phyloP scores from a whole-genome alignment of 225 moss, liverwort and hornwort genomes.

The Takakia lepidozioides region DNA sequence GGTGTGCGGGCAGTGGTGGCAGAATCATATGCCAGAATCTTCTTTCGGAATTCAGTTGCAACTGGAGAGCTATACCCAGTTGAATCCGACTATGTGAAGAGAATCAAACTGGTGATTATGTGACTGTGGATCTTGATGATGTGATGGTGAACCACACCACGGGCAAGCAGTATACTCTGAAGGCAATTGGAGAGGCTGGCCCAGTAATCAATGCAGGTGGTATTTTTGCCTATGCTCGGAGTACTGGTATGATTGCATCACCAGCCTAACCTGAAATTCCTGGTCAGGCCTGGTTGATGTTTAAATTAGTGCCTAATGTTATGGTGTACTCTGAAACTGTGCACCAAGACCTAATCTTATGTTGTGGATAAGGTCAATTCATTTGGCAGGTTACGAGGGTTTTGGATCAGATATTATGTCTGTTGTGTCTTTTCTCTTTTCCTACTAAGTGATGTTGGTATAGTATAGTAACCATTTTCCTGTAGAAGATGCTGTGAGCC shows the following conservation, averaged over 20 bases:
- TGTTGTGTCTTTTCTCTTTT: too few relatives aligned
- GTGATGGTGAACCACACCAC: slow-evolving; percentile 76
- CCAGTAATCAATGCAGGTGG: slow-evolving; percentile 92
- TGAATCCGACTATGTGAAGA: slow-evolving; percentile 63
- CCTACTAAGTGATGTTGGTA: too few relatives aligned
- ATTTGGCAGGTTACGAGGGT: too few relatives aligned
- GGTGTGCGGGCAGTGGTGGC: slow-evolving; percentile 77
- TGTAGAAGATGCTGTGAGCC: too few relatives aligned
- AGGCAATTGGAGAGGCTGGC: slow-evolving; percentile 83
- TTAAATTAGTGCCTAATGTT: too few relatives aligned
- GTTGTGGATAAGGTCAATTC: too few relatives aligned
- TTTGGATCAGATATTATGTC: too few relatives aligned
- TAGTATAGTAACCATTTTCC: too few relatives aligned
- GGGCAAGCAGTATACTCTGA: slow-evolving; percentile 64
- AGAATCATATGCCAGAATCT: slow-evolving; percentile 74
- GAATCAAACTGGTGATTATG: slow-evolving; percentile 62
- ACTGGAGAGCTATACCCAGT: slow-evolving; percentile 84
- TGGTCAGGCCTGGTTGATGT: too few relatives aligned
- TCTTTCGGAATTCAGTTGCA: slow-evolving; percentile 79
- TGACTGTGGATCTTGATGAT: slow-evolving; percentile 71
- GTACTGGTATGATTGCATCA: slow-evolving; percentile 74
- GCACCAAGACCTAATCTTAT: too few relatives aligned
- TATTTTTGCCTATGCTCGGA: slow-evolving; percentile 70
- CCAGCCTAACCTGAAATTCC: too few relatives aligned
- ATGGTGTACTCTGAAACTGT: too few relatives aligned